phyloP scores from a whole-genome alignment of 73 alveolate genomes.

The Symbiodinium pilosum region DNA sequence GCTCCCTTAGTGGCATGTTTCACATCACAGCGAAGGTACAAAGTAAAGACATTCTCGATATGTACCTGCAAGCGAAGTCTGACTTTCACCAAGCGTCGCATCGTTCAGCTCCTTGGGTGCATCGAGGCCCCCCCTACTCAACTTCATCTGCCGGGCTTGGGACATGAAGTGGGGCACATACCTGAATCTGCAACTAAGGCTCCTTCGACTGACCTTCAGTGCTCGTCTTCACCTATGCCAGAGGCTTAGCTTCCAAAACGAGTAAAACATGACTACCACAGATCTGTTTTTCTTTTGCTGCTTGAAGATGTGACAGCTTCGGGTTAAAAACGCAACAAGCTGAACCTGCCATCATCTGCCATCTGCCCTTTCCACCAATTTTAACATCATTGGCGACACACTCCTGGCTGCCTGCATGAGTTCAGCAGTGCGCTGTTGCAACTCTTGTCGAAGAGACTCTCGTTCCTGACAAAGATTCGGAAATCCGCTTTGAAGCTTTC shows the following conservation, averaged over 20 bases:
- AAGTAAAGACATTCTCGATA: background rate
- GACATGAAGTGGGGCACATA: background rate
- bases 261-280: too few species aligned
- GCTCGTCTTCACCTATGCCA: background rate
- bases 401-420: slow-evolving; percentile 23
- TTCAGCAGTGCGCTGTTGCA: slow-evolving; percentile 38
- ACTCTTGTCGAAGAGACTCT: slow-evolving; percentile 28
- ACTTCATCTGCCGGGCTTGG: background rate
- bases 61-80: background rate
- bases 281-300: too few species aligned
- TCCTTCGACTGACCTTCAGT: slow-evolving; percentile 4
- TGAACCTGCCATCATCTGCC: background rate
- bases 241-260: too few species aligned
- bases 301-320: background rate
- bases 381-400: too few species aligned
- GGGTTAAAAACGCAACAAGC: too few species aligned
- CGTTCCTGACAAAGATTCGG: slow-evolving; percentile 59
- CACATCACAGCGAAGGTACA: background rate
- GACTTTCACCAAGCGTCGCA: background rate
- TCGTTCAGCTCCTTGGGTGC: slow-evolving; percentile 13
- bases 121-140: background rate
- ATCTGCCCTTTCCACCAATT: background rate
- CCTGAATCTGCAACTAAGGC: background rate
- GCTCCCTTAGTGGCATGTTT: slow-evolving; percentile 33
- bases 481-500: background rate